Percentiles rank a stretch among this genome's conserved stretches.
Conservation (phyloP, 192 early-diverging fungal genomes). For the Coemansia reversa region DNA sequence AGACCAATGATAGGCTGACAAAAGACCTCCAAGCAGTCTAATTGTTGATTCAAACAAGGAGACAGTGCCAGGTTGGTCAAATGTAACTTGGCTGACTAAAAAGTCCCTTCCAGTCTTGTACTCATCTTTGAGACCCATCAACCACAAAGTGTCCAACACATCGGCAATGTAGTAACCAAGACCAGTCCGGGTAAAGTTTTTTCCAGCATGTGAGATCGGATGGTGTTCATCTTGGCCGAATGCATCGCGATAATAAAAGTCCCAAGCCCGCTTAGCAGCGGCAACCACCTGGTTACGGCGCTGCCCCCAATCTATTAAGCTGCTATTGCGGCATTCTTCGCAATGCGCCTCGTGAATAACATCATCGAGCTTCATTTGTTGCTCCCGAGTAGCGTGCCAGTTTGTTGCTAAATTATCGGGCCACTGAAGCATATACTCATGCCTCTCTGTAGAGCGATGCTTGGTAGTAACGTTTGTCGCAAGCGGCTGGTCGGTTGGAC, state of each 20-base stretch:
- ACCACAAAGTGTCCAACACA: constrained; percentile 76
- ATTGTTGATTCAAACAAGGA: constrained; percentile 87
- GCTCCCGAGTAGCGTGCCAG: constrained; percentile 29
- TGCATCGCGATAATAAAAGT: constrained; percentile 72
- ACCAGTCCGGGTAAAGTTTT: constrained; percentile 61
- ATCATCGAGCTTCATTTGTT: constrained; percentile 23
- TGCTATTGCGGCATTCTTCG: neutral
- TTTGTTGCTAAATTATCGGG: neutral
- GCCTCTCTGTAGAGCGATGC: neutral
- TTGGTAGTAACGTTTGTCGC: neutral
- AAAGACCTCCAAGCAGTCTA: constrained; percentile 77
- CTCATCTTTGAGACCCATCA: constrained; percentile 76
- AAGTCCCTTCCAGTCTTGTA: constrained; percentile 69
- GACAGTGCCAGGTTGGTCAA: constrained; percentile 62
- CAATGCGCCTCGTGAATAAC: constrained; percentile 18
- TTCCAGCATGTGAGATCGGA: constrained; percentile 66
- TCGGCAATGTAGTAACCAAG: constrained; percentile 88
- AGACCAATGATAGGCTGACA: constrained; percentile 71
- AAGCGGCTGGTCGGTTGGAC: neutral
- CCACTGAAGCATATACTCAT: constrained; percentile 3
- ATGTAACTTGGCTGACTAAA: constrained; percentile 62
- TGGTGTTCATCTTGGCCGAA: constrained; percentile 86
- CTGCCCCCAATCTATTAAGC: constrained; percentile 35
- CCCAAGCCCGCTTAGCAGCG: constrained; percentile 79
- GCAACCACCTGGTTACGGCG: constrained; percentile 60